These are phyloP conservation scores for Mycena polygramma DNA, from an alignment of 768 basidiomycete genomes.

Conservation along the genomic window DNA sequence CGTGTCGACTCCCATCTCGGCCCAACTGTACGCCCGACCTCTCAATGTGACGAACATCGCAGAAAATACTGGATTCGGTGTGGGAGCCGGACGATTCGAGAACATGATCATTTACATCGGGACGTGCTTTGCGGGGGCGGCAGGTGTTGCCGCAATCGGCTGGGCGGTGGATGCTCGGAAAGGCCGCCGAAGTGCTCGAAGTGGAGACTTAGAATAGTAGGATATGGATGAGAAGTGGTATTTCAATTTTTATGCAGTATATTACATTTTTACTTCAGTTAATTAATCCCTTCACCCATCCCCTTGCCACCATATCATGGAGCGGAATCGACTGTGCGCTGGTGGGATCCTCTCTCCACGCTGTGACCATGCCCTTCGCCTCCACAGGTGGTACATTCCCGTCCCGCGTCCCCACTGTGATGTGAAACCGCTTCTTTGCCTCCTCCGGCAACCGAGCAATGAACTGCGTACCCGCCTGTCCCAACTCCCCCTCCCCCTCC, in stretches of 20 bases:
- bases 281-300: not conserved
- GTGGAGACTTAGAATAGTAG: too few relatives aligned
- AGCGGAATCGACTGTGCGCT: not conserved
- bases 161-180: slow-evolving; percentile 38
- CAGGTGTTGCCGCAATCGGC: slow-evolving; percentile 41
- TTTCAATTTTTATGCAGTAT: not conserved
- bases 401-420: slow-evolving; percentile 85
- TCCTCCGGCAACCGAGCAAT: slow-evolving; percentile 59
- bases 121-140: slow-evolving; percentile 48
- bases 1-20: slow-evolving; percentile 44
- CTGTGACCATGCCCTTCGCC: slow-evolving; percentile 73
- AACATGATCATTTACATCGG: slow-evolving; percentile 47
- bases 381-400: slow-evolving; percentile 72
- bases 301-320: not conserved
- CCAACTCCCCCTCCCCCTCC: slow-evolving; percentile 43
- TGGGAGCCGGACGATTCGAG: slow-evolving; percentile 43
- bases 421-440: slow-evolving; percentile 72
- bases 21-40: slow-evolving; percentile 11
- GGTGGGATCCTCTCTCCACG: slow-evolving; percentile 51
- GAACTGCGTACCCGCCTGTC: slow-evolving; percentile 60
- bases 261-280: not conserved
- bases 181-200: not conserved
- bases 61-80: slow-evolving; percentile 41
- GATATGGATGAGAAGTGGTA: not conserved
- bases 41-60: not conserved